A percentile compares a stretch with the other conserved stretches of the same genome.
Evolutionary conservation across 345 rosid species (phyloP).

Genomic region (Passiflora organensis): DNA sequence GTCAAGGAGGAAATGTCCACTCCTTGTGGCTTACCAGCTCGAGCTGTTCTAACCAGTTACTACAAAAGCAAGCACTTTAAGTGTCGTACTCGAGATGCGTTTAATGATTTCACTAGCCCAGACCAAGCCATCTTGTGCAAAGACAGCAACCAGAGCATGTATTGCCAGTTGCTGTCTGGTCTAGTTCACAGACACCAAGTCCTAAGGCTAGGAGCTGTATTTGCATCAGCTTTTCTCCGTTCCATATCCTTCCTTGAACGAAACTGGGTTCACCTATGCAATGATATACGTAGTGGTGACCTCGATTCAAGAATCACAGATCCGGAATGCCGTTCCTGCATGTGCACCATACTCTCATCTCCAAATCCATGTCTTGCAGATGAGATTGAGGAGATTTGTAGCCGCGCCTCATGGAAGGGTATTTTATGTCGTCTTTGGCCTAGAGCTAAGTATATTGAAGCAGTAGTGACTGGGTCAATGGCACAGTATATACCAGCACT

Average conservation of each 20-base stretch:
- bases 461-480: constrained; percentile 69
- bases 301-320: constrained; percentile 41
- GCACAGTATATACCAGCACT: constrained; percentile 60
- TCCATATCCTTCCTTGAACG: constrained; percentile 54
- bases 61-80: constrained; percentile 67
- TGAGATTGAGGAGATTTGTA: constrained; percentile 49
- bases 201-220: constrained; percentile 58
- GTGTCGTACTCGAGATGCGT: constrained; percentile 41
- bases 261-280: constrained; percentile 49
- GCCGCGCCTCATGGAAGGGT: constrained; percentile 52
- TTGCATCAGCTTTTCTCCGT: constrained; percentile 58
- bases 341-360: constrained; percentile 26
- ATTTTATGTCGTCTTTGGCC: constrained; percentile 61
- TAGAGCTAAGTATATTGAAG: constrained; percentile 59
- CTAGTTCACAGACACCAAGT: constrained; percentile 48
- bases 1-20: constrained; percentile 62
- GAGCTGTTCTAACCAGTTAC: constrained; percentile 66
- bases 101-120: constrained; percentile 51
- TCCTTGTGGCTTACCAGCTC: constrained; percentile 54
- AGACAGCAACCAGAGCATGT: constrained; percentile 66
- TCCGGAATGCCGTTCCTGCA: constrained; percentile 40
- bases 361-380: constrained; percentile 43
- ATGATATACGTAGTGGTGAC: constrained; percentile 42
- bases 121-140: constrained; percentile 53
- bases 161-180: constrained; percentile 61